Percentiles rank a stretch among this genome's conserved stretches.
Conservation (phyloP, 2,329 filamentous ascomycete species). For the Samsoniella hepiali region DNA sequence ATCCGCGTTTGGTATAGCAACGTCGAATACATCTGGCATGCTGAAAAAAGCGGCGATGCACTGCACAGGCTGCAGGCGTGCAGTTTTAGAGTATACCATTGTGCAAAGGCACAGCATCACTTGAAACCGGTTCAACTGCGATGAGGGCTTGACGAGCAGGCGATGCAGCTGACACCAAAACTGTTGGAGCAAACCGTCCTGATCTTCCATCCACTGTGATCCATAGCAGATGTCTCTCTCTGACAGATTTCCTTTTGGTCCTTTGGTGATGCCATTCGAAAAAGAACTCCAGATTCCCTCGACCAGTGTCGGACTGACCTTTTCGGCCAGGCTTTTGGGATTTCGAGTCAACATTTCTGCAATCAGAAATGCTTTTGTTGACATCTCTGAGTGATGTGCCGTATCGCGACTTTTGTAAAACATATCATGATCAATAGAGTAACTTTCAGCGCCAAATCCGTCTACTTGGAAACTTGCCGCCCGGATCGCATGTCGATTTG, state of each 20-base stretch:
- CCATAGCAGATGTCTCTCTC: neutral
- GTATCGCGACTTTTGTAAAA: neutral
- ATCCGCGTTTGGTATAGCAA: neutral
- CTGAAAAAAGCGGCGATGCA: neutral
- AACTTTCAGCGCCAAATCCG: conserved; percentile 10
- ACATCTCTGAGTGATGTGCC: neutral
- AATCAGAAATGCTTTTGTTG: neutral
- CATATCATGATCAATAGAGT: neutral
- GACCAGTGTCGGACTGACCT: neutral
- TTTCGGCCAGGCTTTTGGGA: neutral
- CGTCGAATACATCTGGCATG: neutral
- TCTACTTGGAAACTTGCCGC: conserved; percentile 7
- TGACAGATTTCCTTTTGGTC: neutral
- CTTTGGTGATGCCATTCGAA: neutral
- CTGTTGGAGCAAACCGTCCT: neutral
- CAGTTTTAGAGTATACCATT: neutral
- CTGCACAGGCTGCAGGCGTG: neutral
- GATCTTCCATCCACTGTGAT: neutral
- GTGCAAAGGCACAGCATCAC: conserved; percentile 4
- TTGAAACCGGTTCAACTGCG: conserved; percentile 2
- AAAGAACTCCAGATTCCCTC: neutral
- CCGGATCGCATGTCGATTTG: neutral
- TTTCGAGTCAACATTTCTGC: neutral
- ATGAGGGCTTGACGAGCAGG: neutral
- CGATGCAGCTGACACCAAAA: conserved; percentile 8